phyloP scores from a whole-genome alignment of 208 protist species.

The Leishmania amazonensis region DNA sequence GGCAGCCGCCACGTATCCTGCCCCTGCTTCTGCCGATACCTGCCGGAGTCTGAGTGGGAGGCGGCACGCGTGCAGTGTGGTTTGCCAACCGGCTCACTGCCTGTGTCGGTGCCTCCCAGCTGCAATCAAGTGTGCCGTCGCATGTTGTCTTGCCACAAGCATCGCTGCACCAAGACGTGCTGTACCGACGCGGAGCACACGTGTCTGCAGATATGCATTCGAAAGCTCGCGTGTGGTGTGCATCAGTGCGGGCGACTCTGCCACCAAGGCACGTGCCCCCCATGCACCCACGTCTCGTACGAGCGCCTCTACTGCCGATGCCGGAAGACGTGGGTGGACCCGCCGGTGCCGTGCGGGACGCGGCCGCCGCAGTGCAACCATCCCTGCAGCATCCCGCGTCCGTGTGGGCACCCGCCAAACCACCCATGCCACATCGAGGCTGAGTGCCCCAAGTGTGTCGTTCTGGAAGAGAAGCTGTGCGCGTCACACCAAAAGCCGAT shows the following conservation, averaged over 20 bases:
- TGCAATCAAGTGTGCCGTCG: conserved; percentile 71
- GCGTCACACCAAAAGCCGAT: conserved; percentile 71
- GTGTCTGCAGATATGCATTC: conserved; percentile 84
- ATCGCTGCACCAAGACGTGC: conserved; percentile 81
- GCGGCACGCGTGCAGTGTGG: conserved; percentile 38
- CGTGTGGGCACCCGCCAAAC: conserved; percentile 87
- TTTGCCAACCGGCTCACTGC: conserved; percentile 24
- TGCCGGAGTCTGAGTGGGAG: conserved; percentile 64
- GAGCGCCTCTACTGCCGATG: conserved; percentile 90
- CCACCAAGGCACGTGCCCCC: conserved; percentile 78
- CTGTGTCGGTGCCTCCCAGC: conserved; percentile 44
- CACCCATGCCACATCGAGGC: conserved; percentile 79
- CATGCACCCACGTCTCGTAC: conserved; percentile 72
- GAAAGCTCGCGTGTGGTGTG: conserved; percentile 75
- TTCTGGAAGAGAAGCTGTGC: conserved; percentile 83
- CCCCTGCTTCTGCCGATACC: conserved; percentile 82
- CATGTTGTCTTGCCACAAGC: conserved; percentile 83
- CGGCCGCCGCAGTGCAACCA: conserved; percentile 78
- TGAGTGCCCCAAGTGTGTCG: conserved; percentile 78
- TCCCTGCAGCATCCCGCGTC: conserved; percentile 72
- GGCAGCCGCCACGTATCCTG: conserved; percentile 42
- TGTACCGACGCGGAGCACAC: conserved; percentile 83
- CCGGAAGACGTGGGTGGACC: conserved; percentile 76
- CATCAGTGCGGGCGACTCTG: conserved; percentile 87
- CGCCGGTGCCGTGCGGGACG: conserved; percentile 91